phyloP scores from a whole-genome alignment of 306 rosid species.

The Cyclanthera cordifolia region DNA sequence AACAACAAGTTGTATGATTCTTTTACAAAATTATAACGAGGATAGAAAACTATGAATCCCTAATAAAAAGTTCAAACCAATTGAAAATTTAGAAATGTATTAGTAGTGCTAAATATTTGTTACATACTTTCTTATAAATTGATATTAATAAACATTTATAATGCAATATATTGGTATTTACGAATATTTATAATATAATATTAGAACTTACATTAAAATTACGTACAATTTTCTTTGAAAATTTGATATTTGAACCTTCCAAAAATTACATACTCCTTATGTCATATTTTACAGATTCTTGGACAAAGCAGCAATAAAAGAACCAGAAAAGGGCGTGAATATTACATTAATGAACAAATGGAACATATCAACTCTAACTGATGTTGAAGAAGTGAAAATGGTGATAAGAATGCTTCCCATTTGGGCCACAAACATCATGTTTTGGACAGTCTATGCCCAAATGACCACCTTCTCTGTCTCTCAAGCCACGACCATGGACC shows the following conservation, averaged over 20 bases:
- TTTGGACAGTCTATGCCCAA: slow-evolving; percentile 85
- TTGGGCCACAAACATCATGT: slow-evolving; percentile 81
- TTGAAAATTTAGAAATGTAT: too few relatives aligned
- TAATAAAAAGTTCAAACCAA: neutral
- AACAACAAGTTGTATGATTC: neutral
- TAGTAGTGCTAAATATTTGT: too few relatives aligned
- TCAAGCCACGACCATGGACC: slow-evolving; percentile 83
- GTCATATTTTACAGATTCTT: slow-evolving; percentile 40
- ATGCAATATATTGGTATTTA: too few relatives aligned
- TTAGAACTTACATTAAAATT: too few relatives aligned
- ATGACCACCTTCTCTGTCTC: slow-evolving; percentile 89
- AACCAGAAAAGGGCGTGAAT: slow-evolving; percentile 5
- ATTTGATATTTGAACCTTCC: neutral
- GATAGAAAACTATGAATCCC: neutral
- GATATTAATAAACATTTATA: too few relatives aligned
- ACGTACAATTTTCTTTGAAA: too few relatives aligned
- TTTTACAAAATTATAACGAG: neutral
- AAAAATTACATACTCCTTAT: neutral
- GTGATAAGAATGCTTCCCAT: slow-evolving; percentile 69
- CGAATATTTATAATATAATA: too few relatives aligned
- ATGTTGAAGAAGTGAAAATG: slow-evolving; percentile 76
- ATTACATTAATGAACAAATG: slow-evolving; percentile 33
- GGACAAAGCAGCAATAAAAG: slow-evolving; percentile 69
- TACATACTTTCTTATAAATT: too few relatives aligned
- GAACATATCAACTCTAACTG: slow-evolving; percentile 53